Percentiles rank a stretch among this genome's conserved stretches.
These are phyloP conservation scores for Ophiocordyceps camponoti-leonardi DNA, from an alignment of 2,329 filamentous ascomycete genomes.

Conservation along the genomic window DNA sequence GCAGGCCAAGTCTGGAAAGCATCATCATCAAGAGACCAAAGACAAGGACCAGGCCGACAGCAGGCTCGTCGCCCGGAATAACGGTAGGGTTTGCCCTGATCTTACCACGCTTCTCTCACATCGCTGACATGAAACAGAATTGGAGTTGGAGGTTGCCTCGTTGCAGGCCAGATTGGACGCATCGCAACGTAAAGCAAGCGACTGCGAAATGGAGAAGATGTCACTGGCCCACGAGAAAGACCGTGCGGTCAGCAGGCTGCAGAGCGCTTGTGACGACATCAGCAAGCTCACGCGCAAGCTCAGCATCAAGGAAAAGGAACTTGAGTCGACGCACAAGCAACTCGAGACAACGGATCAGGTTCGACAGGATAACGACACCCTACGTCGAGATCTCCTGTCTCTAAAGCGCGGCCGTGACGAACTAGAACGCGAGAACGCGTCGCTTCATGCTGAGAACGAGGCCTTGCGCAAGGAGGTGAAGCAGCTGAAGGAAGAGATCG, in stretches of 20 bases:
- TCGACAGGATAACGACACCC: constrained; percentile 18
- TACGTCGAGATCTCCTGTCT: constrained; percentile 22
- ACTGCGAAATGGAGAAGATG: constrained; percentile 46
- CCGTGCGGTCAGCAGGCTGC: constrained; percentile 43
- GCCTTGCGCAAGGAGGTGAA: constrained; percentile 17
- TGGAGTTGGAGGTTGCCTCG: constrained; percentile 41
- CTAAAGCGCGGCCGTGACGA: constrained; percentile 20
- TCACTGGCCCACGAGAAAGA: constrained; percentile 47
- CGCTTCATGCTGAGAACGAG: constrained; percentile 23
- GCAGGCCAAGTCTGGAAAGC: constrained; percentile 28
- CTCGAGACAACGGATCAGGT: constrained; percentile 22
- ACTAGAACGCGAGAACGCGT: constrained; percentile 22
- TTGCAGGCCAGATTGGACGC: constrained; percentile 45
- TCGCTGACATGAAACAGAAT: constrained; percentile 17
- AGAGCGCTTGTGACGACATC: constrained; percentile 41
- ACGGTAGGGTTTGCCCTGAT: constrained; percentile 24
- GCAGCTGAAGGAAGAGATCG: constrained; percentile 20
- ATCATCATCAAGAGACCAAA: constrained; percentile 15
- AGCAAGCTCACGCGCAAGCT: constrained; percentile 28
- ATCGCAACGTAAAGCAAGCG: constrained; percentile 41
- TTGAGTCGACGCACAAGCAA: constrained; percentile 23
- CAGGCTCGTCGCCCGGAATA: constrained; percentile 33
- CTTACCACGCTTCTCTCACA: constrained; percentile 1
- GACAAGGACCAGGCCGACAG: constrained; percentile 26
- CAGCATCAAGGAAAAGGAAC: constrained; percentile 21